Evolutionary conservation across 352 stramenopile genomes (phyloP), one percentile per base, ranked within the genome.

Genomic region (Pythium angustatum): DNA sequence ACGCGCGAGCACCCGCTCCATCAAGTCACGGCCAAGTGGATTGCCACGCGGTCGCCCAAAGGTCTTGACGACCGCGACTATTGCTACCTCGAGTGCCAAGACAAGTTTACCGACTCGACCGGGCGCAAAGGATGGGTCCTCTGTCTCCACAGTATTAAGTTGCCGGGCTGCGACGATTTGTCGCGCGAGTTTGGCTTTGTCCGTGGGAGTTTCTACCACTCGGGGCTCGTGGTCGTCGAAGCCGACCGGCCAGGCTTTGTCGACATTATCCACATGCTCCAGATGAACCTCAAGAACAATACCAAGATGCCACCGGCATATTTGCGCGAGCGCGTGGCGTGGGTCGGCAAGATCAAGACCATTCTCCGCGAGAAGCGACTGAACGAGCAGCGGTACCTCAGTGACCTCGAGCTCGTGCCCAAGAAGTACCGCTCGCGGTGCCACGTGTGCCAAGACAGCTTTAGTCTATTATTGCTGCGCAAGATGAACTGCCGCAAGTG

Each of bases 401-500:
- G 76, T 50, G 87, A 94, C 45, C 47, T 93, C 28, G 85, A 94
- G 67, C 77, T 96, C 21, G 84, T 94, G 43, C 84, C 87, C 7
- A 91, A 90, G 58, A 91, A 90, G 58, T 90, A 93, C 56, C 78
- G 85, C 19, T 76, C 72, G 27, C 75, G 78, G 30, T 96, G 87
- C 56, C 72, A 76, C 0, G 85, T 96, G 15, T 96, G 87, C 57
- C 75, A 87, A 33, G 87, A 94, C 65, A 91, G 81, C 47, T 96
- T 96, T 68, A 86, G 78, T n/a, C 56, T 96, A 38, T 64, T 96
- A 68, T 49, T 93, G 57, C 62, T 93, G 45, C 79, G 84, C 59
- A 96, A 96, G 56, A 72, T 93, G 53, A 92, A 90, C 62, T 96
- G 87, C 62, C 80, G 87, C 34, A 96, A 96, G 65, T 96, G 87